Percentiles rank a stretch among this genome's conserved stretches.
phyloP scores from a whole-genome alignment of 495 filamentous ascomycete genomes.

The Aspergillus cristatus region DNA sequence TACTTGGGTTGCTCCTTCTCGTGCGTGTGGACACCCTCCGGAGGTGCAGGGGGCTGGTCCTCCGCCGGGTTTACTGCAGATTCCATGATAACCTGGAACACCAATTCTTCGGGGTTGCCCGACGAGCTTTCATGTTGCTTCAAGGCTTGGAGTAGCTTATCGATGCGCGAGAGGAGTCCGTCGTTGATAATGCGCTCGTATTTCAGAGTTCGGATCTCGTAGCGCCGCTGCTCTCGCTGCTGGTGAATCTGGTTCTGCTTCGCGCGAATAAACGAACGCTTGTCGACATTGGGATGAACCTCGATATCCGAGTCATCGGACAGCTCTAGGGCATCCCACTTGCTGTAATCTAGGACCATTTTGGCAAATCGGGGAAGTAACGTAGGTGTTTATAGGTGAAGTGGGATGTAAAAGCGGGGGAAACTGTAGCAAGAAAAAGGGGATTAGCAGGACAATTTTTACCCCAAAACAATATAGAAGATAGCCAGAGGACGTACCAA shows the following conservation, averaged over 20 bases:
- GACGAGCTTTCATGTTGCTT: constrained; percentile 58
- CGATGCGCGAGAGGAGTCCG: constrained; percentile 73
- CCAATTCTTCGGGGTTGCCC: constrained; percentile 66
- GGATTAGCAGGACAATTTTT: constrained; percentile 1
- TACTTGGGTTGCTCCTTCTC: constrained; percentile 73
- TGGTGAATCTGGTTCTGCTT: constrained; percentile 96
- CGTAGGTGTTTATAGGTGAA: constrained; percentile 8
- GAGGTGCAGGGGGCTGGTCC: constrained; percentile 62
- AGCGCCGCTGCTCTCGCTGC: constrained; percentile 70
- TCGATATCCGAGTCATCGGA: constrained; percentile 97
- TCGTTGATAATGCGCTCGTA: constrained; percentile 93
- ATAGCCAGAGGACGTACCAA: no score
- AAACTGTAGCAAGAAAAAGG: constrained; percentile 3
- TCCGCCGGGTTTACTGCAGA: constrained; percentile 58
- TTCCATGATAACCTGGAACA: constrained; percentile 83
- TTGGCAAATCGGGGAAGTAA: constrained; percentile 20
- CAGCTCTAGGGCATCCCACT: constrained; percentile 92
- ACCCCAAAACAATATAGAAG: no score
- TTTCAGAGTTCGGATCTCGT: constrained; percentile 83
- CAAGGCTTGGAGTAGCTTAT: constrained; percentile 61
- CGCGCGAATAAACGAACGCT: constrained; percentile 94
- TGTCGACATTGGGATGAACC: constrained; percentile 98
- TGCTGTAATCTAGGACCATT: constrained; percentile 93
- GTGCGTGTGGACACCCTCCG: constrained; percentile 68
- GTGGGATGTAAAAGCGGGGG: constrained; percentile 15